Conservation (phyloP, 495 filamentous ascomycete species). For the Podospora fimiseda region DNA sequence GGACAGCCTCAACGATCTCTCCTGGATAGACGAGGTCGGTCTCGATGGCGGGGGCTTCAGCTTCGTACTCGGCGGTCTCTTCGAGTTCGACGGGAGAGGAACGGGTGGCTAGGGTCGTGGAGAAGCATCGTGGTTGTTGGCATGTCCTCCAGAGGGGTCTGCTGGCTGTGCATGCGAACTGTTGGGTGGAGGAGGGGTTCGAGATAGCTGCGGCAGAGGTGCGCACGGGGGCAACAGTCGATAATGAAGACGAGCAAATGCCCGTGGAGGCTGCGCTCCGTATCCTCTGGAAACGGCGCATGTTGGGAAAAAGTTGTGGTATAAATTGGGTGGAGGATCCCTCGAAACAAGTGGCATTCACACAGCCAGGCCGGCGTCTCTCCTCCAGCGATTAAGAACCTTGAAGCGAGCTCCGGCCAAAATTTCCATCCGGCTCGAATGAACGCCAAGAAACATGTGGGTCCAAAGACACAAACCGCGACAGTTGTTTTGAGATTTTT, state of each 20-base stretch:
- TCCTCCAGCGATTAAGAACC: background rate
- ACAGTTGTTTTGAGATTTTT: no score
- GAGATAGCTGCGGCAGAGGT: slow-evolving; percentile 9
- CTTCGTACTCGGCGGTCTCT: background rate
- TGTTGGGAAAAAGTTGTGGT: slow-evolving; percentile 2
- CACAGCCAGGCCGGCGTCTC: background rate
- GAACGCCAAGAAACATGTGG: background rate
- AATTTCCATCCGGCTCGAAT: slow-evolving; percentile 8
- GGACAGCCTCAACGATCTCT: slow-evolving; percentile 8
- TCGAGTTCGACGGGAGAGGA: background rate
- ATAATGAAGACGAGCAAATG: slow-evolving; percentile 15
- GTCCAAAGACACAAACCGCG: no score
- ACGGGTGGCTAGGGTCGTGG: slow-evolving; percentile 5
- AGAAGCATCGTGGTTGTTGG: slow-evolving; percentile 19
- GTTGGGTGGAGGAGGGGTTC: background rate
- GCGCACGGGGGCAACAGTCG: slow-evolving; percentile 12
- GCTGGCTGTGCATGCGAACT: background rate
- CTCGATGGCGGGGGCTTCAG: background rate
- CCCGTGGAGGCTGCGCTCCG: slow-evolving; percentile 17
- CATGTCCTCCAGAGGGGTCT: background rate
- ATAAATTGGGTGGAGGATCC: no score
- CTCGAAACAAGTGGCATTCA: background rate
- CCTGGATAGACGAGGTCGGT: slow-evolving; percentile 21
- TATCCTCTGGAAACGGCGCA: slow-evolving; percentile 29
- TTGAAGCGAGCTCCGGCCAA: slow-evolving; percentile 11